Percentiles rank a stretch among this genome's conserved stretches.
Evolutionary conservation across 805 yeast species (phyloP).

Genomic region (Wickerhamomyces silvicola): DNA sequence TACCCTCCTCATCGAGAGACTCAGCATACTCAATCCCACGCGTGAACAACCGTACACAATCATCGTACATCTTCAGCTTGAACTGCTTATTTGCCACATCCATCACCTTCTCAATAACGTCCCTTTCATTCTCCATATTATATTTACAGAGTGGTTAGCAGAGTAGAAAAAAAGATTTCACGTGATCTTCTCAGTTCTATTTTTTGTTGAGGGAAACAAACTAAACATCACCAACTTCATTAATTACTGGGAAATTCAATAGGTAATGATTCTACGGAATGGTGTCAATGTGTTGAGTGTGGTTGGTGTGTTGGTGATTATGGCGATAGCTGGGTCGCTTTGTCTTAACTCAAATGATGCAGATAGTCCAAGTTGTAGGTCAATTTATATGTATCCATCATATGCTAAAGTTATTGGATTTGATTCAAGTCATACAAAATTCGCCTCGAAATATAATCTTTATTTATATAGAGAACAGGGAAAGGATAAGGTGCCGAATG

Average conservation of each 20-base stretch:
- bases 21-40: conserved; percentile 14
- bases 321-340: not conserved
- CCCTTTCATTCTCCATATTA: not conserved
- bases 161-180: too few relatives aligned
- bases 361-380: conserved; percentile 50
- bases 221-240: too few relatives aligned
- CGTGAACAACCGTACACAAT: conserved; percentile 11
- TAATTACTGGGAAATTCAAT: too few relatives aligned
- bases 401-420: conserved; percentile 71
- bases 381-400: conserved; percentile 77
- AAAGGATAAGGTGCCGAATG: conserved; percentile 48
- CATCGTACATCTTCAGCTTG: conserved; percentile 8
- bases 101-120: conserved; percentile 3
- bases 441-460: conserved; percentile 78
- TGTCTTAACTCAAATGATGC: conserved; percentile 28
- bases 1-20: conserved; percentile 11
- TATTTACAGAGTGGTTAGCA: not conserved
- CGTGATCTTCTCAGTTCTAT: too few relatives aligned
- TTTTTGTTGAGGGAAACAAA: too few relatives aligned
- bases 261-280: not conserved
- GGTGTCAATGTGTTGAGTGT: not conserved
- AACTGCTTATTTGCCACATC: conserved; percentile 5
- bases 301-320: conserved; percentile 1
- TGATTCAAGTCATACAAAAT: conserved; percentile 59
- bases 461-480: conserved; percentile 84